Conservation (phyloP, 2,329 filamentous ascomycete genomes). For the Stachybotrys elegans region DNA sequence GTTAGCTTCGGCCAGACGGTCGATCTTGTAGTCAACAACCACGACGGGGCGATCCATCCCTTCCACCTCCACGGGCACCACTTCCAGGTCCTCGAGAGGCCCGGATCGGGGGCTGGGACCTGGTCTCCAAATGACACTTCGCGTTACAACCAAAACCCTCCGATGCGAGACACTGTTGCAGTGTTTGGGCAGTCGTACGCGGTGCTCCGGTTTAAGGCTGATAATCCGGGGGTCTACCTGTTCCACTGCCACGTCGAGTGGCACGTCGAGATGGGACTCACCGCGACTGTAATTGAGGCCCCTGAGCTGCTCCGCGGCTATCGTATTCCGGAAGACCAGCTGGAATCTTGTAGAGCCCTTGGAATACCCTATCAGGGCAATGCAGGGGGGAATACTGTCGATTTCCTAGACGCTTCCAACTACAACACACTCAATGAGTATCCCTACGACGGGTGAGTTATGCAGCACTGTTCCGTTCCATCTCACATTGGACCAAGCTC, state of each 20-base stretch:
- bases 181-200: slow-evolving; percentile 62
- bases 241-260: slow-evolving; percentile 82
- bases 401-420: no score
- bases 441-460: no score
- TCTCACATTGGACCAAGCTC: no score
- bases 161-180: slow-evolving; percentile 64
- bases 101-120: slow-evolving; percentile 50
- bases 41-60: slow-evolving; percentile 65
- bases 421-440: no score
- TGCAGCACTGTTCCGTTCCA: no score
- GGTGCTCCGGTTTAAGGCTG: slow-evolving; percentile 61
- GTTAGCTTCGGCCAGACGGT: slow-evolving; percentile 64
- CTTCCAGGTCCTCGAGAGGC: slow-evolving; percentile 64
- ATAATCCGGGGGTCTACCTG: slow-evolving; percentile 63
- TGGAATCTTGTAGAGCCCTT: no score
- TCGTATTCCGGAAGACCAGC: no score
- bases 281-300: not conserved
- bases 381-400: no score
- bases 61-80: slow-evolving; percentile 76
- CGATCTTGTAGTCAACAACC: slow-evolving; percentile 73
- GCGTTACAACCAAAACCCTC: slow-evolving; percentile 44
- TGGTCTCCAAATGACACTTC: slow-evolving; percentile 39
- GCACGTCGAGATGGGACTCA: slow-evolving; percentile 38
- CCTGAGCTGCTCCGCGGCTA: no score
- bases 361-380: no score